A percentile compares a stretch with the other conserved stretches of the same genome.
Conservation (phyloP, 345 rosid genomes). For the Syzygium oleosum region DNA sequence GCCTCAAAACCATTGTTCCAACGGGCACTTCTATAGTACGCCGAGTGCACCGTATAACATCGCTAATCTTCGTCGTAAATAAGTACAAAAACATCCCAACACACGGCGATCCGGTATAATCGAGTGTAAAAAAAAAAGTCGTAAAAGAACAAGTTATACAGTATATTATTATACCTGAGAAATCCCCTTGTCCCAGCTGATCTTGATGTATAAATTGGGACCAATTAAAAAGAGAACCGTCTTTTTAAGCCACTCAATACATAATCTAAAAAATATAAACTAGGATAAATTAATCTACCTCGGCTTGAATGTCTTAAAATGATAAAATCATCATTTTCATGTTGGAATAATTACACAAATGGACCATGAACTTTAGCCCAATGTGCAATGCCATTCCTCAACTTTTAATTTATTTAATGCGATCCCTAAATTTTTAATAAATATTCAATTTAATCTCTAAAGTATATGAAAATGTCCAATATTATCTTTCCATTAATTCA, state of each 20-base stretch:
- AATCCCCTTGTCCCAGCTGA: too few relatives aligned
- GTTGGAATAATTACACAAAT: not conserved
- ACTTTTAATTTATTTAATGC: not conserved
- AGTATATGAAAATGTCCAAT: not conserved
- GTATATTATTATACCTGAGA: not conserved
- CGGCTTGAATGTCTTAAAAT: not conserved
- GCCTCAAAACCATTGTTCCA: too few relatives aligned
- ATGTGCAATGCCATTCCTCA: not conserved
- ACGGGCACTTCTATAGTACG: too few relatives aligned
- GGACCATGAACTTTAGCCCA: rapidly evolving
- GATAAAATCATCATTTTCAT: too few relatives aligned
- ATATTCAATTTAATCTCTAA: not conserved
- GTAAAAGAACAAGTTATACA: not conserved
- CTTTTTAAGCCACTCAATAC: not conserved
- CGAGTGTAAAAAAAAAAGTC: too few relatives aligned
- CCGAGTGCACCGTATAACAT: too few relatives aligned
- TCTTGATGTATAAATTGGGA: not conserved
- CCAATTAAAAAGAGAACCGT: not conserved
- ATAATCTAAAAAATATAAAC: not conserved
- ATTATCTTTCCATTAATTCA: not conserved
- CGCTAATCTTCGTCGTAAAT: too few relatives aligned
- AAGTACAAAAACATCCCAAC: too few relatives aligned
- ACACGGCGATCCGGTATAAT: too few relatives aligned
- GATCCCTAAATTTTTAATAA: not conserved
- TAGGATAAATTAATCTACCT: not conserved